Conservation (phyloP, 805 yeast species). For the Cyberlindnera mississippiensis region DNA sequence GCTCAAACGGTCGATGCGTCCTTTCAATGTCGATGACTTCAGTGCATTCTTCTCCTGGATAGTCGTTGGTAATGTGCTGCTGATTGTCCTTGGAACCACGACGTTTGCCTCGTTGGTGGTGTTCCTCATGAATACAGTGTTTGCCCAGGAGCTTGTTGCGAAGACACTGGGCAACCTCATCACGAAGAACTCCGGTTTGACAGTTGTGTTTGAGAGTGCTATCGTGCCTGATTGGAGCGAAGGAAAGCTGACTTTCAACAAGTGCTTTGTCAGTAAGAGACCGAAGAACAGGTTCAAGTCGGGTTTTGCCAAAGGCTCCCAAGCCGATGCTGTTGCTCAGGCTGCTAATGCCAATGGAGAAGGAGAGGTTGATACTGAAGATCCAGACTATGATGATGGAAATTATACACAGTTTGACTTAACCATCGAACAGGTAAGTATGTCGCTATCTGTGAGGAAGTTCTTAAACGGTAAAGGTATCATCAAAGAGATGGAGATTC, state of each 20-base stretch:
- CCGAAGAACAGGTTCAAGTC: constrained; percentile 52
- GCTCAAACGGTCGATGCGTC: constrained; percentile 69
- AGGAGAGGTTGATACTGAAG: constrained; percentile 13
- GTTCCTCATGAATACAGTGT: constrained; percentile 58
- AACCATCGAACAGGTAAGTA: constrained; percentile 78
- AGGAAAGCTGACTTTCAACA: constrained; percentile 77
- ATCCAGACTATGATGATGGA: constrained; percentile 65
- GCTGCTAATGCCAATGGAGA: constrained; percentile 16
- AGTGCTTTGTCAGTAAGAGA: constrained; percentile 81
- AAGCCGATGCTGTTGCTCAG: constrained; percentile 62
- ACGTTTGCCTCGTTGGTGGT: constrained; percentile 82
- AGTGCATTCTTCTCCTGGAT: constrained; percentile 91
- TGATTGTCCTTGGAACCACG: constrained; percentile 85
- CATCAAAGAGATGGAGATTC: constrained; percentile 70
- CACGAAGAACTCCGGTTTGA: constrained; percentile 76
- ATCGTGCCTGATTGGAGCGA: constrained; percentile 92
- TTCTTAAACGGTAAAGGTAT: constrained; percentile 93
- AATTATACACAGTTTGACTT: constrained; percentile 95
- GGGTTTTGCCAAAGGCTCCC: constrained; percentile 64
- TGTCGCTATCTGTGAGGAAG: constrained; percentile 74
- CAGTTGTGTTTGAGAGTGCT: constrained; percentile 88
- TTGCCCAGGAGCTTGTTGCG: constrained; percentile 74
- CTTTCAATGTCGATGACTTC: constrained; percentile 89
- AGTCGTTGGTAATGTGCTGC: constrained; percentile 76
- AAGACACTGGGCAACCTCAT: constrained; percentile 74